phyloP scores from a whole-genome alignment of 1,284 basidiomycete genomes.

The Trametes versicolor region DNA sequence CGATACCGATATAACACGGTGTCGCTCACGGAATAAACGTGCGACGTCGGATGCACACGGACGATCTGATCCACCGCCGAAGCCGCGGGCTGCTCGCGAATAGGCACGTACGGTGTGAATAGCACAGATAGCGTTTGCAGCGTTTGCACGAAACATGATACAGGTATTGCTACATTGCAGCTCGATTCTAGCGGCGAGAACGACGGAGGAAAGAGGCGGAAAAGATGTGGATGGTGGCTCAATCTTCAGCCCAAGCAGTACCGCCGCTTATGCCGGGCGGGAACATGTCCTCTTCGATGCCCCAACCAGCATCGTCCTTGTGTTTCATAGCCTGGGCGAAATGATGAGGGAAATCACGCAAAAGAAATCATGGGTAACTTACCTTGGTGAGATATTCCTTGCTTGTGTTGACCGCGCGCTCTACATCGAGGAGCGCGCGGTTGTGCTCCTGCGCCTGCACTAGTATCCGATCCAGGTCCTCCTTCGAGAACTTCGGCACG shows the following conservation, averaged over 20 bases:
- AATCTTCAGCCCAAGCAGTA: conserved; percentile 36
- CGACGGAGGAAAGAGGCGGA: not conserved
- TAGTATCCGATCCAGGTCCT: conserved; percentile 73
- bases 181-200: conserved; percentile 10
- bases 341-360: not conserved
- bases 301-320: conserved; percentile 43
- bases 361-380: conserved; percentile 6
- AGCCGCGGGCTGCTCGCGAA: not conserved
- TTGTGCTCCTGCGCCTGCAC: conserved; percentile 67
- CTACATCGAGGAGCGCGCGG: conserved; percentile 58
- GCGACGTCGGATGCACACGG: no score
- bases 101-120: no score
- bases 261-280: conserved; percentile 21
- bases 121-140: conserved; percentile 3
- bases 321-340: conserved; percentile 41
- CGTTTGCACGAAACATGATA: conserved; percentile 19
- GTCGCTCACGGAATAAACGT: no score
- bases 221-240: not conserved
- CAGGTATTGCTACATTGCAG: conserved; percentile 35
- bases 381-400: conserved; percentile 78
- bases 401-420: conserved; percentile 66
- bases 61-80: not conserved
- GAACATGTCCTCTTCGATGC: conserved; percentile 43
- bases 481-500: conserved; percentile 66
- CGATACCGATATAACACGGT: no score